Evolutionary conservation across 1,139 yeast species (phyloP).

Genomic region (Kluyveromyces marxianus): DNA sequence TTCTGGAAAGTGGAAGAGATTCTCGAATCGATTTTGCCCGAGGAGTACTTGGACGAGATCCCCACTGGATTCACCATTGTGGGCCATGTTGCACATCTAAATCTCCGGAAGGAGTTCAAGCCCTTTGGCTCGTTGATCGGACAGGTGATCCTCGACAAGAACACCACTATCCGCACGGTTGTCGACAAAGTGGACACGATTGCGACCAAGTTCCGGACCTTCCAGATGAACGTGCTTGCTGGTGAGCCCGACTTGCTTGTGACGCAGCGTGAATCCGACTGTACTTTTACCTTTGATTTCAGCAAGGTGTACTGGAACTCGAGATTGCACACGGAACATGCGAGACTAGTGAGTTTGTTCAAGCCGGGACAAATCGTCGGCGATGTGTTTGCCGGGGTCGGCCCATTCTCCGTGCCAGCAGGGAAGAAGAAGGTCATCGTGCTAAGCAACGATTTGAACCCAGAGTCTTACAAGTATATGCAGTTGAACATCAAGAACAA

Average conservation of each 20-base stretch:
- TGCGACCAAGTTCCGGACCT: constrained; percentile 82
- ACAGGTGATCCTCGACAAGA: constrained; percentile 83
- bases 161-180: constrained; percentile 70
- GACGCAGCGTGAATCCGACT: constrained; percentile 83
- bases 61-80: constrained; percentile 92
- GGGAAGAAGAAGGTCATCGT: constrained; percentile 77
- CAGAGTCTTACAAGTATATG: constrained; percentile 70
- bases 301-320: constrained; percentile 97
- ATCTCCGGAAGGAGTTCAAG: constrained; percentile 75
- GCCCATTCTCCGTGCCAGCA: constrained; percentile 96
- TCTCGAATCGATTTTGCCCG: constrained; percentile 68
- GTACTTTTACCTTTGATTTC: constrained; percentile 81
- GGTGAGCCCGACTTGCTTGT: constrained; percentile 65
- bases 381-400: constrained; percentile 98
- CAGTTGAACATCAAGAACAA: constrained; percentile 56
- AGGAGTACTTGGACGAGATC: constrained; percentile 55
- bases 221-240: constrained; percentile 88
- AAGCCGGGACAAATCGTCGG: constrained; percentile 65
- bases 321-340: constrained; percentile 89
- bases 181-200: constrained; percentile 91
- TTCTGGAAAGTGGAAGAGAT: constrained; percentile 91
- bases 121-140: constrained; percentile 81
- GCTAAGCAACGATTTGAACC: constrained; percentile 89
- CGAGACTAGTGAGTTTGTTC: constrained; percentile 60
- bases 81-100: constrained; percentile 94